These are phyloP conservation scores for Leucoagaricus sp. DNA, from an alignment of 1,284 basidiomycete genomes.

Conservation along the genomic window DNA sequence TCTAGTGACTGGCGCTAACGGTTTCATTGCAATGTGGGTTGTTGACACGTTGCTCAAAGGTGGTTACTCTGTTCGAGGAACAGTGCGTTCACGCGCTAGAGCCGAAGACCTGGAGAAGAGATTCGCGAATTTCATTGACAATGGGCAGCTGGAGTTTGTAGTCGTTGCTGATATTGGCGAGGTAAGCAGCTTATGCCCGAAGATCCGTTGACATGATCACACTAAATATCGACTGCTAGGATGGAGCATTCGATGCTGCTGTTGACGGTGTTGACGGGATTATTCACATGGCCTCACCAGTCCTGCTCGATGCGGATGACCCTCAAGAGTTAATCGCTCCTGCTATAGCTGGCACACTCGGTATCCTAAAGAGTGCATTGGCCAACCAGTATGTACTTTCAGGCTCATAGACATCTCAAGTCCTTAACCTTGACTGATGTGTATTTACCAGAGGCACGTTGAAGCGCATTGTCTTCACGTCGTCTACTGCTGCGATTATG, in stretches of 20 bases:
- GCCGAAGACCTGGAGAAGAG: conserved; percentile 31
- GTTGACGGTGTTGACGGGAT: conserved; percentile 61
- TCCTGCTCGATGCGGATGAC: conserved; percentile 13
- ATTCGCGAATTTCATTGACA: not conserved
- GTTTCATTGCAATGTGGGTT: conserved; percentile 30
- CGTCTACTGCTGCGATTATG: conserved; percentile 41
- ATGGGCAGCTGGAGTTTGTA: not conserved
- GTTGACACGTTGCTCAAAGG: conserved; percentile 31
- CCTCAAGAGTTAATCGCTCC: conserved; percentile 24
- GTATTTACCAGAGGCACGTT: no score
- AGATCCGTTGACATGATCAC: not conserved
- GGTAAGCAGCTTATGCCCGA: no score
- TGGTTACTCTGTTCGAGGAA: conserved; percentile 32
- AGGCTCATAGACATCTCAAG: no score
- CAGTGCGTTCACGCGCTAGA: conserved; percentile 36
- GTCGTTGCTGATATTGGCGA: not conserved
- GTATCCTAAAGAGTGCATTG: conserved; percentile 26
- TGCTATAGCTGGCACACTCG: conserved; percentile 26
- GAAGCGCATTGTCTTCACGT: conserved; percentile 69
- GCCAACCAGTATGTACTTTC: no score
- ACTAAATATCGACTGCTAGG: conserved; percentile 19
- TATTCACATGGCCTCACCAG: conserved; percentile 44
- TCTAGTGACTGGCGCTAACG: conserved; percentile 31
- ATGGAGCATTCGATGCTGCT: conserved; percentile 61
- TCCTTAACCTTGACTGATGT: no score